Percentiles rank a stretch among this genome's conserved stretches.
These are phyloP conservation scores for Bipolaris bicolor DNA, from an alignment of 2,329 filamentous ascomycete species.

Conservation along the genomic window DNA sequence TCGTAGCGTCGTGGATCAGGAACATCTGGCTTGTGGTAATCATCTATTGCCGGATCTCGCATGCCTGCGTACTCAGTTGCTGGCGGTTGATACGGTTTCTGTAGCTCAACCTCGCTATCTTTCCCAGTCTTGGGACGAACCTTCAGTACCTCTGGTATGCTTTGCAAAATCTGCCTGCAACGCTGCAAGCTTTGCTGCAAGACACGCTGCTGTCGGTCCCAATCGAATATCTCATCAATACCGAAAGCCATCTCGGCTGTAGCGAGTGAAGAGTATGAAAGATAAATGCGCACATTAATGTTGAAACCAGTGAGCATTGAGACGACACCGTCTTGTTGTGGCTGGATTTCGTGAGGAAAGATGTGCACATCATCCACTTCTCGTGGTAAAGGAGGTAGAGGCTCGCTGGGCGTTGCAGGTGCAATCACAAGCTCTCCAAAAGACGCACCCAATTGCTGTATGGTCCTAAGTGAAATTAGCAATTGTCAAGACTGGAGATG, in stretches of 20 bases:
- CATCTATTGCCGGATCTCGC: conserved; percentile 34
- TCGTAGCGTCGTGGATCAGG: conserved; percentile 64
- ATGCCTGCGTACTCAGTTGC: conserved; percentile 44
- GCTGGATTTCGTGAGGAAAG: conserved; percentile 70
- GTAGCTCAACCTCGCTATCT: conserved; percentile 32
- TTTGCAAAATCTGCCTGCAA: conserved; percentile 71
- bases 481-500: background rate
- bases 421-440: conserved; percentile 76
- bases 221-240: conserved; percentile 75
- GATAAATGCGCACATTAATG: conserved; percentile 76
- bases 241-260: conserved; percentile 85
- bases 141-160: conserved; percentile 72
- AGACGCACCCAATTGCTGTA: conserved; percentile 76
- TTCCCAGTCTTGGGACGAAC: conserved; percentile 56
- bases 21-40: conserved; percentile 34
- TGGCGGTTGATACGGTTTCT: conserved; percentile 45
- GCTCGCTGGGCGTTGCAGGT: conserved; percentile 75
- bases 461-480: conserved; percentile 60
- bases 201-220: conserved; percentile 76
- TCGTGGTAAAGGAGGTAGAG: conserved; percentile 78
- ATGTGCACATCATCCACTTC: conserved; percentile 88
- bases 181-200: conserved; percentile 73
- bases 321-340: conserved; percentile 70
- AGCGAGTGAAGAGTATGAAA: conserved; percentile 77
- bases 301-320: conserved; percentile 82